Evolutionary conservation across 202 grass and related monocot genomes (phyloP), one percentile per base, ranked within the genome.

Genomic region (Digitaria exilis): DNA sequence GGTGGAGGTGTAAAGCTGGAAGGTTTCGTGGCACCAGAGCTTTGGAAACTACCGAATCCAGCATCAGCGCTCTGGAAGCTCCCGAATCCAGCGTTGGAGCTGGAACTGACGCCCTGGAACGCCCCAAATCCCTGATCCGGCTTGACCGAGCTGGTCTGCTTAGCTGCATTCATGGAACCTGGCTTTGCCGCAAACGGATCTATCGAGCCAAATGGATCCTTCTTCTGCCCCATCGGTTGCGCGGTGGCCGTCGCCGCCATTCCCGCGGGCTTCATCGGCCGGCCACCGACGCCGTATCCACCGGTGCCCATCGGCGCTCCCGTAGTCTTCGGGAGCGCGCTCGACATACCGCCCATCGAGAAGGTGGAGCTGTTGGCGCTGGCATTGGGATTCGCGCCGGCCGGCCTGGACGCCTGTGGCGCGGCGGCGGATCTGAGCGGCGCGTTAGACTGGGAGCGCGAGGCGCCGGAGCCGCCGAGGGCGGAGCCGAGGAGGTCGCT

Each of bases 161-260:
- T 83, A 13, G 49, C 30, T 15, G 87, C 63, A 64, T 79, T 81
- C 82, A 92, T 86, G 37, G 81, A 69, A 42, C 69, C 70, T 25
- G 87, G 85, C 65, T 85, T 94, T 2, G 91, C 76, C 30, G 87
- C 84, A 41, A 99, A 91, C 32, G 90, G 93, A 52, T 91, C 77
- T 68, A 96, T 92, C n/a, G 88, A 94, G 15, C 87, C 96, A 74
- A 99, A 96, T 2, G 93, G 96, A 84, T 94, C 96, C 84, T 85
- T 92, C 75, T 89, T 92, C 79, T 86, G 75, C 79, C 62, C 75
- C 69, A 83, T 93, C 26, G 77, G 69, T 61, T 91, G 88, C 7
- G 63, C 16, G 5, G 81, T 70, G 21, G 88, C 80, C 4, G 80
- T 50, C 13, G 89, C 79, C 9, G 87, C 84, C 75, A 85, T 90